Percentiles rank a stretch among this genome's conserved stretches.
These are phyloP conservation scores for Penicillium decumbens DNA, from an alignment of 2,329 filamentous ascomycete genomes.

Conservation along the genomic window DNA sequence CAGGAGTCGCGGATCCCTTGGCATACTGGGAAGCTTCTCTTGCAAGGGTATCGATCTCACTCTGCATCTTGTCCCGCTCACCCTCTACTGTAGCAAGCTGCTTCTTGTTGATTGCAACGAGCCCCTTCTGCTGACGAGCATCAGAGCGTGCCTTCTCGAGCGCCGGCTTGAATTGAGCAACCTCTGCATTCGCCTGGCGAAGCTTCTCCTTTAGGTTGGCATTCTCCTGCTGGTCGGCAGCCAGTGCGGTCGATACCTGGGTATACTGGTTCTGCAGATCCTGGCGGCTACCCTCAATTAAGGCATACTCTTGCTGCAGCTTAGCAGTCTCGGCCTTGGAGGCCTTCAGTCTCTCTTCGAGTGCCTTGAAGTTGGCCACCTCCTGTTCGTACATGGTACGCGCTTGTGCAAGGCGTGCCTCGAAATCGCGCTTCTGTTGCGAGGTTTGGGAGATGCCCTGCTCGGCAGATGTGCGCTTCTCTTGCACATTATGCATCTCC, in stretches of 20 bases:
- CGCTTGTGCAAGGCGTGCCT: constrained; percentile 79
- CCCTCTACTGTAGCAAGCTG: constrained; percentile 84
- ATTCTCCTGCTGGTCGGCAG: constrained; percentile 87
- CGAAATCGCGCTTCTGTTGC: constrained; percentile 88
- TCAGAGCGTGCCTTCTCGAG: constrained; percentile 91
- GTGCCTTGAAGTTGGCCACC: constrained; percentile 73
- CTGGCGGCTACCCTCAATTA: constrained; percentile 73
- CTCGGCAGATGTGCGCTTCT: constrained; percentile 72
- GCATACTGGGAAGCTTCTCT: constrained; percentile 57
- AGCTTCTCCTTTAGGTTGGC: constrained; percentile 81
- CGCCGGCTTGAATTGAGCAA: constrained; percentile 77
- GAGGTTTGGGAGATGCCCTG: constrained; percentile 75
- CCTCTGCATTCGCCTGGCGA: constrained; percentile 72
- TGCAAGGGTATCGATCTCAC: constrained; percentile 66
- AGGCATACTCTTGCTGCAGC: constrained; percentile 75
- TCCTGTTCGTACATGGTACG: constrained; percentile 89
- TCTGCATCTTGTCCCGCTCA: constrained; percentile 81
- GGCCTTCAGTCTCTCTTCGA: constrained; percentile 75
- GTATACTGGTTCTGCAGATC: constrained; percentile 80
- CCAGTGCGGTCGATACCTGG: constrained; percentile 67
- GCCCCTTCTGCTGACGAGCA: constrained; percentile 88
- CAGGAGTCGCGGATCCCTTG: constrained; percentile 41
- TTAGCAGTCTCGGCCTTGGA: constrained; percentile 78
- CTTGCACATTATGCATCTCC: constrained; percentile 90
- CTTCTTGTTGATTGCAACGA: constrained; percentile 98